Percentiles rank a stretch among this genome's conserved stretches.
Conservation (phyloP, 2,329 filamentous ascomycete genomes). For the Epichloe sibirici region DNA sequence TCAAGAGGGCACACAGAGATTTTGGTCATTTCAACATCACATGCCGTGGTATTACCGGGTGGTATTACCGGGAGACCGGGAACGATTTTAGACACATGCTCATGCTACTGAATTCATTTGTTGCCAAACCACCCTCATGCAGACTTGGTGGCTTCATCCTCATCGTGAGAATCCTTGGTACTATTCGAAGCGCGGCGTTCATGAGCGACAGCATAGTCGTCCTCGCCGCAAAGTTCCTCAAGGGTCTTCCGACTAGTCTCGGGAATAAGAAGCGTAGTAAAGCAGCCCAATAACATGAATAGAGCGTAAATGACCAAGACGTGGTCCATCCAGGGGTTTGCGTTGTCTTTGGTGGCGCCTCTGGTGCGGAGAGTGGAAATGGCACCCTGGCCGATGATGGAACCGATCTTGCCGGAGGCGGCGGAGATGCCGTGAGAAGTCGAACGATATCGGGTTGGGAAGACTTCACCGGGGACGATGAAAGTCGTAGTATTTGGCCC, state of each 20-base stretch:
- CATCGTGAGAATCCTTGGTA: neutral
- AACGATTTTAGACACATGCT: no score
- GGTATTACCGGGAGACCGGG: no score
- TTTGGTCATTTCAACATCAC: no score
- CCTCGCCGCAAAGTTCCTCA: constrained; percentile 42
- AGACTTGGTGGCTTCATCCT: constrained; percentile 4
- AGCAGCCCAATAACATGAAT: constrained; percentile 63
- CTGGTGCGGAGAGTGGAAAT: constrained; percentile 40
- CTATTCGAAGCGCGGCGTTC: neutral
- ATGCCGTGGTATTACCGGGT: no score
- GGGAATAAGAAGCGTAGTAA: constrained; percentile 57
- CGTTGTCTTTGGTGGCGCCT: constrained; percentile 26
- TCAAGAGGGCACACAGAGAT: no score
- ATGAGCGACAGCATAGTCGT: constrained; percentile 16
- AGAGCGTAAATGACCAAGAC: constrained; percentile 63
- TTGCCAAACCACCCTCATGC: neutral
- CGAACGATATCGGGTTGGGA: constrained; percentile 44
- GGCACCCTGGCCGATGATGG: constrained; percentile 45
- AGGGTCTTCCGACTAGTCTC: constrained; percentile 67
- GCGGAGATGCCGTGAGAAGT: constrained; percentile 47
- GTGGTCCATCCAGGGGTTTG: constrained; percentile 59
- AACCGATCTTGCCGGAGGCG: constrained; percentile 42
- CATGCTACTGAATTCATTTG: neutral
- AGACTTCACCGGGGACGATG: constrained; percentile 43
- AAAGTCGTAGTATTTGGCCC: constrained; percentile 45